Evolutionary conservation across 805 yeast species (phyloP).

Genomic region (Grigorovia yakushimaensis): DNA sequence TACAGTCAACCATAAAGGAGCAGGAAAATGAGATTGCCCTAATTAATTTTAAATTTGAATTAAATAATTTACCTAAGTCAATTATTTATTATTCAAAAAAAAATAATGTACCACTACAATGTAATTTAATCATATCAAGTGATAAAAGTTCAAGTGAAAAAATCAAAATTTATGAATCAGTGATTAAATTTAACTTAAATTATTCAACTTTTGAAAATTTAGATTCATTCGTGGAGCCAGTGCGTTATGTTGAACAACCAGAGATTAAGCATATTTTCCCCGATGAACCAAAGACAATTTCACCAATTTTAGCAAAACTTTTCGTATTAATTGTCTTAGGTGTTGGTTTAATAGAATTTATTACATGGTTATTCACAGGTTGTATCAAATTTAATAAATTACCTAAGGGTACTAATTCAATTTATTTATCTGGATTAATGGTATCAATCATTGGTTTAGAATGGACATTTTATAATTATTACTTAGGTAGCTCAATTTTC

Average conservation of each 20-base stretch:
- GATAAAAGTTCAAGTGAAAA: constrained; percentile 4
- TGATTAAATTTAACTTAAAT: constrained; percentile 14
- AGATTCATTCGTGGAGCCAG: constrained; percentile 10
- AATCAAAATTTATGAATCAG: constrained; percentile 10
- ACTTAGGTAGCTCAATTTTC: constrained; percentile 25
- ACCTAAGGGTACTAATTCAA: constrained; percentile 17
- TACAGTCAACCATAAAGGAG: constrained; percentile 14
- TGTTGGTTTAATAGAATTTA: constrained; percentile 35
- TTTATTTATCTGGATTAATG: constrained; percentile 18
- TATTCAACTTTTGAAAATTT: neutral
- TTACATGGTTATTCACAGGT: constrained; percentile 33
- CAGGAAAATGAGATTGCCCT: constrained; percentile 9
- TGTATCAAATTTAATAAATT: constrained; percentile 20
- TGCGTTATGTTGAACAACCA: constrained; percentile 37
- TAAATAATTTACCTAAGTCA: constrained; percentile 14
- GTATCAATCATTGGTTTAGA: constrained; percentile 24
- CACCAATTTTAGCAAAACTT: constrained; percentile 40
- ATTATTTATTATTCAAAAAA: constrained; percentile 15
- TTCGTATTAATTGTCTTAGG: constrained; percentile 39
- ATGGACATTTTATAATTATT: constrained; percentile 22
- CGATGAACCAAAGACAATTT: constrained; percentile 42
- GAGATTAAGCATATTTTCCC: constrained; percentile 60
- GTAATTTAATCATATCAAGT: constrained; percentile 16
- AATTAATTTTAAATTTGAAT: constrained; percentile 6
- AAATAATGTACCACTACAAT: constrained; percentile 11